Conservation (phyloP, 2,329 filamentous ascomycete genomes). For the Penicillium aurantiogriseum region DNA sequence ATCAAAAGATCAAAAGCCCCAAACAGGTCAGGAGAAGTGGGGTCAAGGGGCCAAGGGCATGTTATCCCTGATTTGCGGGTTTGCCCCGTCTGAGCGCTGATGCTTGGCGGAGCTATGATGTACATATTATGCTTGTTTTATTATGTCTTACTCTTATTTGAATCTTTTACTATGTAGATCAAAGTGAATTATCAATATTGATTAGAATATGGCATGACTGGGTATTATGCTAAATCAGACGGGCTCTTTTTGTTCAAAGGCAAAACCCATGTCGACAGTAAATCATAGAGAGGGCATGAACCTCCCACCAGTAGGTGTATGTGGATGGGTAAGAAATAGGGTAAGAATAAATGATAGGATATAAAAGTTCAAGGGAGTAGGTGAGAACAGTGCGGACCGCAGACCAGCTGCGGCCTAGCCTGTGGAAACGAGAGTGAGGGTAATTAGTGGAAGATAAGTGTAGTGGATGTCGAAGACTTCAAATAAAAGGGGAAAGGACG, state of each 20-base stretch:
- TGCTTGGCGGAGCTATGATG: constrained; percentile 9
- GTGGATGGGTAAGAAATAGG: background rate
- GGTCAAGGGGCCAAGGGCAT: constrained; percentile 3
- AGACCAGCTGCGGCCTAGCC: constrained; percentile 1
- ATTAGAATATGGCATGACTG: constrained; percentile 16
- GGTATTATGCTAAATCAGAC: constrained; percentile 30
- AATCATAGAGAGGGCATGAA: constrained; percentile 23
- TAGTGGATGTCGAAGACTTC: background rate
- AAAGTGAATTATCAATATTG: constrained; percentile 4
- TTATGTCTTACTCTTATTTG: background rate
- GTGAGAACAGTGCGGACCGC: background rate
- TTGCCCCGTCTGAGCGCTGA: constrained; percentile 3
- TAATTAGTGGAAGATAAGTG: background rate
- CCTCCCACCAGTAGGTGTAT: constrained; percentile 23
- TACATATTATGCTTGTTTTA: background rate
- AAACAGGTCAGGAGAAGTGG: constrained; percentile 14
- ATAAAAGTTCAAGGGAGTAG: background rate
- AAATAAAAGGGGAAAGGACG: background rate
- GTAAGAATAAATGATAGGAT: constrained; percentile 1
- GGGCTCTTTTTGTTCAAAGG: constrained; percentile 14
- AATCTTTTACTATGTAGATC: background rate
- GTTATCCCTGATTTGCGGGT: constrained; percentile 9
- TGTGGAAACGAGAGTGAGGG: constrained; percentile 5
- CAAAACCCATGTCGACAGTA: constrained; percentile 18
- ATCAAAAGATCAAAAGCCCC: background rate